phyloP scores from a whole-genome alignment of 1,139 yeast genomes.

The Lodderomyces elongisporus region DNA sequence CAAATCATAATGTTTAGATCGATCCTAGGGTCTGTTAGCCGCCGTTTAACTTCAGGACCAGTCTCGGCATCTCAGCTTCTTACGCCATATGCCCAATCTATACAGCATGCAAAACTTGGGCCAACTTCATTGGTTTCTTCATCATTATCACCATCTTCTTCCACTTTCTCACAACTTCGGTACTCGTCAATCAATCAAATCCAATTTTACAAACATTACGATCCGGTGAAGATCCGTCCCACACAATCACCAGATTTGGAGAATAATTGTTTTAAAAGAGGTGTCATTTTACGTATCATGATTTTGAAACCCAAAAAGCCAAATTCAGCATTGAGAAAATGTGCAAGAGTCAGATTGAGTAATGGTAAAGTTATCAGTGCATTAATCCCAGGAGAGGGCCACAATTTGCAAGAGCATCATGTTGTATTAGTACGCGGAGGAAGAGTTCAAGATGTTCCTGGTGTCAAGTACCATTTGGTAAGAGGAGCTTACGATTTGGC shows the following conservation, averaged over 20 bases:
- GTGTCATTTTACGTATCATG: constrained; percentile 93
- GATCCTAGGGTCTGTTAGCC: background rate
- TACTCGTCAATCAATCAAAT: constrained; percentile 72
- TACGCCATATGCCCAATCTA: constrained; percentile 3
- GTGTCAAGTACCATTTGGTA: constrained; percentile 90
- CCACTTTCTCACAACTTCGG: constrained; percentile 20
- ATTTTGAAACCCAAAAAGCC: constrained; percentile 96
- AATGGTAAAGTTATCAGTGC: constrained; percentile 89
- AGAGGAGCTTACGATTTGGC: constrained; percentile 93
- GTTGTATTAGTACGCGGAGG: constrained; percentile 97
- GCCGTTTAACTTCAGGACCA: background rate
- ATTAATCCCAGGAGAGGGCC: constrained; percentile 98
- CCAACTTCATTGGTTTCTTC: background rate
- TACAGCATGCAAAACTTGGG: too few relatives aligned
- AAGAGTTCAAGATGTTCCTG: constrained; percentile 96
- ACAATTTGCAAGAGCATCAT: constrained; percentile 96
- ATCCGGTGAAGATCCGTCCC: constrained; percentile 42
- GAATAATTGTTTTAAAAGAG: constrained; percentile 79
- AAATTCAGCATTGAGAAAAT: constrained; percentile 95
- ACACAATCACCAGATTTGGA: constrained; percentile 78
- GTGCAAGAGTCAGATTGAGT: constrained; percentile 88
- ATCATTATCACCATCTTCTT: background rate
- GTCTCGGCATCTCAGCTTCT: background rate
- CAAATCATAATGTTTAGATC: background rate
- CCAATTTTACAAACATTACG: constrained; percentile 57